phyloP scores from a whole-genome alignment of 1,284 basidiomycete genomes.

The Agaricales sp. region DNA sequence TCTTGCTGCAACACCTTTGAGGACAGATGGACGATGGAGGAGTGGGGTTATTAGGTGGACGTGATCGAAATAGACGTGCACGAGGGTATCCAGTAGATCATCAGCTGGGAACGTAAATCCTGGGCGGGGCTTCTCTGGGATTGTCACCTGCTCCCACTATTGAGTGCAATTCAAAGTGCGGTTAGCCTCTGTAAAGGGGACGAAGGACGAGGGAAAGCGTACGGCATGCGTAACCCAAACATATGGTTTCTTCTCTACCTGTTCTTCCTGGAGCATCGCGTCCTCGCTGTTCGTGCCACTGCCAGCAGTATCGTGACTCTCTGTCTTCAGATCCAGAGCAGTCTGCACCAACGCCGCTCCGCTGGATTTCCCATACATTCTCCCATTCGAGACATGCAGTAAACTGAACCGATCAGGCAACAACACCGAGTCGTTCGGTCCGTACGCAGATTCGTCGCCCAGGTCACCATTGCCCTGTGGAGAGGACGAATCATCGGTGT shows the following conservation, averaged over 20 bases:
- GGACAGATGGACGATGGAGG: slow-evolving; percentile 52
- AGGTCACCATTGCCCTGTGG: not conserved
- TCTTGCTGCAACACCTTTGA: slow-evolving; percentile 33
- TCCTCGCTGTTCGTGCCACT: not conserved
- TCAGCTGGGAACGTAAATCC: slow-evolving; percentile 29
- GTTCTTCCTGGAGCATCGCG: not conserved
- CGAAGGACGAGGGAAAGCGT: not conserved
- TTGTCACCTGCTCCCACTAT: not conserved
- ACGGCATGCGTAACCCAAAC: not conserved
- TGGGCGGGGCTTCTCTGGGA: not conserved
- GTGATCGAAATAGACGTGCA: slow-evolving; percentile 48
- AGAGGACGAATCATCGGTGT: not conserved
- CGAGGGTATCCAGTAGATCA: slow-evolving; percentile 38
- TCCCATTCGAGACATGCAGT: not conserved
- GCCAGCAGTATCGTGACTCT: slow-evolving; percentile 18
- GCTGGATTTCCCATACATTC: slow-evolving; percentile 66
- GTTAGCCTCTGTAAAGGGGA: not conserved
- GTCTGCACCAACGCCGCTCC: slow-evolving; percentile 54
- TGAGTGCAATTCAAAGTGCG: not conserved
- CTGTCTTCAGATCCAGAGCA: slow-evolving; percentile 59
- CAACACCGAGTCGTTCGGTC: no score
- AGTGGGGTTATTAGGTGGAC: slow-evolving; percentile 44
- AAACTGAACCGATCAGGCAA: not conserved
- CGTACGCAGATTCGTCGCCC: not conserved
- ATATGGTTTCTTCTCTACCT: not conserved